Base-by-base conservation (phyloP, 352 stramenopile species). In the Phytopythium cucurbitacearum region DNA sequence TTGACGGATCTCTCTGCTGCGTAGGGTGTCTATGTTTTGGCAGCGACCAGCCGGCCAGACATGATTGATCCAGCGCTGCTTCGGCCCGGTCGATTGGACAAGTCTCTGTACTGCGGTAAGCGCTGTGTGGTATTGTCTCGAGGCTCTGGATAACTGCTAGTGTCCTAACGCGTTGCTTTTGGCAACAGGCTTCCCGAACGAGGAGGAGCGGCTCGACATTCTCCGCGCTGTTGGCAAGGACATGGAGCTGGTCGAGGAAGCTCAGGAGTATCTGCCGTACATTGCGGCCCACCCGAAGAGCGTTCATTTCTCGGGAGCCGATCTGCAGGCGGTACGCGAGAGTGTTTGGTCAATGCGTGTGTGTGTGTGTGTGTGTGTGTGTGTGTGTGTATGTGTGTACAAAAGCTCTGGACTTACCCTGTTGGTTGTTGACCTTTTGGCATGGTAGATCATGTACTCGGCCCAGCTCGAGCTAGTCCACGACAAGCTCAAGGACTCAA, bases 21-120 rank as follows among this genome's bases (percentile, higher is more conserved):
- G 28, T 40, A 91, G 73, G 71, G 73, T 10, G 91, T 98, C 12
- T 99, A 98, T 56, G 90, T 99, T 11, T 65, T 99, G 38, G 96
- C 88, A 3, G 96, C 96, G 4, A 99, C 93, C n/a, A 98, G 88
- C 48, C 82, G 97, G 44, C 95, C 96, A 4, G 95, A 99, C 67
- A 97, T 98, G 76, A 97, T 99, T 39, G 96, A 99, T 60, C 90
- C 94, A 12, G 95, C 95, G 9, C 66, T 98, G 38, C 71, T 98
- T 56, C 85, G 93, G 41, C 95, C 94, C n/a, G 95, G 95, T 21
- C 88, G 95, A 5, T 56, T 98, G 7, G 96, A 98, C 64, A 98
- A 97, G 57, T 96, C 96, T 44, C 65, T 98, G 10, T 98, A 96
- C 62, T 91, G 81, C 40, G 81, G 78, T 85, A 54, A 32, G 67